Base-by-base conservation (phyloP, 441 rosid species). In the Macaranga tanarius region DNA sequence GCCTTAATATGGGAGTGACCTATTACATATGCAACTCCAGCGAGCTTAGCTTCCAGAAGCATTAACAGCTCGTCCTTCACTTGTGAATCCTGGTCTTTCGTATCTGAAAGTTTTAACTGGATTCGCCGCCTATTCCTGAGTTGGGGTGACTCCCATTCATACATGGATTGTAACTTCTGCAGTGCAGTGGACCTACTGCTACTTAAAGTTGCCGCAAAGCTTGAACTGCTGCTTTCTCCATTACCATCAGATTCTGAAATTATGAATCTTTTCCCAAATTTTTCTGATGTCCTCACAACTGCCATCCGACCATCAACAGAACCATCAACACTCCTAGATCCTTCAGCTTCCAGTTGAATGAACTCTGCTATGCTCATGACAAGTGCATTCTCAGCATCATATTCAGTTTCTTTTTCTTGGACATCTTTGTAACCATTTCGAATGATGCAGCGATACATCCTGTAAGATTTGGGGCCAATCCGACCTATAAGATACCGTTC, bases 301-400 rank as follows among this genome's bases (percentile, higher is more conserved):
- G 97, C 97, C 51, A 89, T 83, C 80, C 92, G 79, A 8, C 95
- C 93, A 5, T 90, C 97, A 3, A 85, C 64, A 38, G 89, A 77
- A 7, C 89, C 85, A 56, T 89, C 92, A 1, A 70, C 63, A 22
- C 88, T 79, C 9, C 87, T 85, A 4, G 79, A 76, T 50, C 90
- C 93, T 83, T 90, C 97, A 0, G 97, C 87, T 82, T 92, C 97
- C 74, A 92, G 83, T 75, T 92, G 96, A 82, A 95, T 92, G 76
- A 92, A 95, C 83, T 95, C 97, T 5, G 93, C 93, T 10, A 95
- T 76, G 84, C 92, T 92, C 90, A 86, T 88, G 70, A 89, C 83
- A n/a, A 92, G 83, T 75, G 90, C 96, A 26, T 86, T 88, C 73
- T 95, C 97, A 38, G 89, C 86, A 78, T 88, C 92, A 5, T 84